Base-by-base conservation (phyloP, 805 yeast genomes). In the Debaryomyces prosopidis region DNA sequence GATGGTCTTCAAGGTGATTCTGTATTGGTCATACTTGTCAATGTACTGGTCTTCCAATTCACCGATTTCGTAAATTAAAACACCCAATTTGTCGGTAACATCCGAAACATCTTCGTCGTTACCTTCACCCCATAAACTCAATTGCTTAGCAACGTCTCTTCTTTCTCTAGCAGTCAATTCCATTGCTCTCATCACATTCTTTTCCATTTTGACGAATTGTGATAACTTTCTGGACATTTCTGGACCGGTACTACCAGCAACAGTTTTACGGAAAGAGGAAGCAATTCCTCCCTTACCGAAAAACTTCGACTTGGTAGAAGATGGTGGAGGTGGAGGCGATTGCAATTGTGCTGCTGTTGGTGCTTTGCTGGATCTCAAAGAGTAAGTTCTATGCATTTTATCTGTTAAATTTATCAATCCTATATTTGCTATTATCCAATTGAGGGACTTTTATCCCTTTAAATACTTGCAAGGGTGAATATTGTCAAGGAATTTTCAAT, bases 291-390 rank as follows among this genome's bases (percentile, higher is more conserved):
- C 89, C 68, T 84, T 83, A 62, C 98, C 98, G 62, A 94, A 92
- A 75, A 91, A 92, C 62, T 84, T 84, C 59, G 84, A 80, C 76
- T 89, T 89, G 61, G 97, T 87, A 44, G 96, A 75, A 27, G 97
- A 84, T 35, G 96, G 85, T 54, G 97, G 98, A 39, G 98, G 98
- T 45, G 96, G 92, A 28, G 98, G 97, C 41, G 87, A 80, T 67
- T 86, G 91, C 71, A 92, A 72, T 73, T 92, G 97, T 55, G 96
- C 82, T 49, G 98, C 98, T 46, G 99, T 91, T 51, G 99, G 99
- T 33, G 97, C 98, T 72, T 96, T 87, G 45, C 85, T 69, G 59
- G 90, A 84, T 82, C 99, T 90, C 73, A 92, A 79, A 30, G 99
- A 92, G 75, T 94, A 94, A 41, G 99, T 92, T 85, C 97, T 87